Conservation (phyloP, 441 rosid species). For the Pelargonium fulgidum region DNA sequence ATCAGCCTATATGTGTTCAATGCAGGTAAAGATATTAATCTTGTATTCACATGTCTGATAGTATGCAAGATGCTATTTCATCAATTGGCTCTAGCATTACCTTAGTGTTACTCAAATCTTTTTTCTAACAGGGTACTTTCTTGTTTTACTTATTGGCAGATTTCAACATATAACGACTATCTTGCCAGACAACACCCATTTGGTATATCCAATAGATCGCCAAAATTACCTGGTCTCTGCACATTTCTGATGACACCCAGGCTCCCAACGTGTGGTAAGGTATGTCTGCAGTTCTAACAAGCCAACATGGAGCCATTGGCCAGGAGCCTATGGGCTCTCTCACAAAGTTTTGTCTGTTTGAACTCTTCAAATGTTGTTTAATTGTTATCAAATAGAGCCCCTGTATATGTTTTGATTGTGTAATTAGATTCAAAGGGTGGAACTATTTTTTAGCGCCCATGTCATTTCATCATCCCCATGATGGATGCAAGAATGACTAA, state of each 20-base stretch:
- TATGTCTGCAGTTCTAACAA: constrained; percentile 23
- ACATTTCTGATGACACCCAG: constrained; percentile 24
- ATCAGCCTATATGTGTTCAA: neutral
- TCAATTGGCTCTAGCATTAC: neutral
- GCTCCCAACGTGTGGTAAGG: constrained; percentile 28
- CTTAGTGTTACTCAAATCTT: neutral
- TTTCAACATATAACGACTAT: constrained; percentile 20
- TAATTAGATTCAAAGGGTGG: neutral
- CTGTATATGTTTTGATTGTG: neutral
- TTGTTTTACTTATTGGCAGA: constrained; percentile 28
- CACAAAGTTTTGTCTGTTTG: neutral
- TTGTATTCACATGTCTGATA: constrained; percentile 6
- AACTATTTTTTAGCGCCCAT: neutral
- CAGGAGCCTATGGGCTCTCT: constrained; percentile 1
- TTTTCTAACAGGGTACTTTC: constrained; percentile 5
- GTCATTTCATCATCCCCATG: neutral
- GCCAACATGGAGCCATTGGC: constrained; percentile 3
- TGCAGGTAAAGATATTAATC: neutral
- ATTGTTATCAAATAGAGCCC: neutral
- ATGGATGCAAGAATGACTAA: constrained; percentile 5
- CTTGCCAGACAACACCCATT: constrained; percentile 22
- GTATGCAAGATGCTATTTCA: constrained; percentile 11
- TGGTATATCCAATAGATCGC: constrained; percentile 17
- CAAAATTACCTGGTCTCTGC: constrained; percentile 22
- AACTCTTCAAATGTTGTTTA: neutral